These are phyloP conservation scores for Ophiocordyceps camponoti-floridani DNA, from an alignment of 2,329 filamentous ascomycete genomes.

Conservation along the genomic window DNA sequence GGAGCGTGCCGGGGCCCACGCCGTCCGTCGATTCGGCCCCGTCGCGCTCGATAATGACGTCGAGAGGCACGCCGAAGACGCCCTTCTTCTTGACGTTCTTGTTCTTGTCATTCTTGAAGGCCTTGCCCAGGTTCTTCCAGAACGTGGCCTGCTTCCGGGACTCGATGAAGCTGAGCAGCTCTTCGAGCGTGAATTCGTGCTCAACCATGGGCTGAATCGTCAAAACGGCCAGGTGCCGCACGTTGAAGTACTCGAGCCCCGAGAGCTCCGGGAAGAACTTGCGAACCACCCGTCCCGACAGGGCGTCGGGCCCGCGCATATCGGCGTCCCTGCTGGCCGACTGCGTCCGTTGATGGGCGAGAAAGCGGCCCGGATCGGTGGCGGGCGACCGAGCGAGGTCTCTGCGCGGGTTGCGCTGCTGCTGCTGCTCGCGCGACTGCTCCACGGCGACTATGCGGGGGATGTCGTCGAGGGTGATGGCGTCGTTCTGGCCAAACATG, in stretches of 20 bases:
- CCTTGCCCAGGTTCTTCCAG: constrained; percentile 96
- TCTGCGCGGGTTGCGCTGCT: constrained; percentile 40
- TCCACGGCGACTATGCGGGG: constrained; percentile 89
- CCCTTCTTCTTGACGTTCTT: constrained; percentile 80
- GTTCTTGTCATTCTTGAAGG: constrained; percentile 71
- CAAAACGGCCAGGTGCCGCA: constrained; percentile 83
- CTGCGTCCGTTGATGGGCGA: constrained; percentile 48
- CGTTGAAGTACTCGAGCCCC: constrained; percentile 91
- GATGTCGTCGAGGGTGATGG: constrained; percentile 88
- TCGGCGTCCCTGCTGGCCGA: constrained; percentile 33
- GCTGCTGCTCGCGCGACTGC: constrained; percentile 82
- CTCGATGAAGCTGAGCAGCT: constrained; percentile 82
- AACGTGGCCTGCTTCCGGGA: constrained; percentile 77
- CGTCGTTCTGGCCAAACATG: constrained; percentile 80
- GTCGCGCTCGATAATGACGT: constrained; percentile 78
- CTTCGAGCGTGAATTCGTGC: constrained; percentile 80
- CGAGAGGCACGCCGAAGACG: constrained; percentile 78
- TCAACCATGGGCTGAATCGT: constrained; percentile 89
- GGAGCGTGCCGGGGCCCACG: constrained; percentile 76
- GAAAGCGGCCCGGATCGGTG: constrained; percentile 26
- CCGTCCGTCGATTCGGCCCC: constrained; percentile 96
- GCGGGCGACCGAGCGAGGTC: constrained; percentile 44
- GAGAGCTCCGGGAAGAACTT: constrained; percentile 94
- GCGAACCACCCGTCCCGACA: constrained; percentile 40
- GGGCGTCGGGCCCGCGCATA: constrained; percentile 30